phyloP scores from a whole-genome alignment of 2,329 filamentous ascomycete genomes.

The Aspergillus phoenicis region DNA sequence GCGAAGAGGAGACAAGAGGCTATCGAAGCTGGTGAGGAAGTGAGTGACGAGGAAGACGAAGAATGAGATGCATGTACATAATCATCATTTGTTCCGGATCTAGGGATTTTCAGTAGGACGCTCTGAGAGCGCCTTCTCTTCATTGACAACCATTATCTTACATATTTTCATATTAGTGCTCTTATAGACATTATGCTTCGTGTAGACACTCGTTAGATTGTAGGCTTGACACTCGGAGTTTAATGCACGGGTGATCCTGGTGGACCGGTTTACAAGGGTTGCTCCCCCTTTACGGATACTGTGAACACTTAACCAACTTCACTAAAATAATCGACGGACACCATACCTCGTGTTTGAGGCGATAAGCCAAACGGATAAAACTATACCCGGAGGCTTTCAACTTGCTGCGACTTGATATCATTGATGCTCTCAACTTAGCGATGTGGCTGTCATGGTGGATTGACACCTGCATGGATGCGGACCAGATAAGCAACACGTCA shows the following conservation, averaged over 20 bases:
- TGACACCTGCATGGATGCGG: not conserved
- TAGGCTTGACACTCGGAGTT: no score
- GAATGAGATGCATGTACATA: slow-evolving; percentile 15
- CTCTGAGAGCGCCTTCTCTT: not conserved
- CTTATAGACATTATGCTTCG: no score
- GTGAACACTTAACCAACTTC: not conserved
- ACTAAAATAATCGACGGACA: not conserved
- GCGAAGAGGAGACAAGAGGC: slow-evolving; percentile 56
- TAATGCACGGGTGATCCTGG: no score
- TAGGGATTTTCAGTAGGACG: not conserved
- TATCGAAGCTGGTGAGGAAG: slow-evolving; percentile 56
- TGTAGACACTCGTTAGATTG: no score
- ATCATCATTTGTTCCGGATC: not conserved
- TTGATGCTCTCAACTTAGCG: not conserved
- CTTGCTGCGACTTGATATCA: no score
- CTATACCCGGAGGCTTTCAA: not conserved
- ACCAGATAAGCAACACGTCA: not conserved
- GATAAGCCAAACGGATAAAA: not conserved
- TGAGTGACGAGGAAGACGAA: slow-evolving; percentile 50
- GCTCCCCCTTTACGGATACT: not conserved
- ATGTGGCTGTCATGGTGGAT: not conserved
- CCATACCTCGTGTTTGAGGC: not conserved
- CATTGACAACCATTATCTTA: not conserved
- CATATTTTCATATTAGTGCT: not conserved
- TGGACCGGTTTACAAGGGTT: not conserved